phyloP scores from a whole-genome alignment of 805 yeast genomes.

The Sungouiella blattae region DNA sequence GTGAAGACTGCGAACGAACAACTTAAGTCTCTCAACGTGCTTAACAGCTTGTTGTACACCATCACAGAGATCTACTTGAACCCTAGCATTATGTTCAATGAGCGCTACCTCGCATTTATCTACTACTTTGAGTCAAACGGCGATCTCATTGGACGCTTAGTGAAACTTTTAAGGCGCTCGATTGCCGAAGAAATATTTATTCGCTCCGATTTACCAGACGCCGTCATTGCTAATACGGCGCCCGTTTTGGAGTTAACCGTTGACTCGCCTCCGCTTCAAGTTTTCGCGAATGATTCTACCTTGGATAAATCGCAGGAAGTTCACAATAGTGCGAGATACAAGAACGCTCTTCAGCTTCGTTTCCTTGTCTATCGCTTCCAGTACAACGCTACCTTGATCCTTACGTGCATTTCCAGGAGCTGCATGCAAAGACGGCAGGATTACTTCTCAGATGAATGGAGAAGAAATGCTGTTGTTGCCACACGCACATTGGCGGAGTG shows the following conservation, averaged over 20 bases:
- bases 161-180: constrained; percentile 46
- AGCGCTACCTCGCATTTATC: constrained; percentile 40
- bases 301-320: constrained; percentile 32
- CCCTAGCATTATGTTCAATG: constrained; percentile 47
- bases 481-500: constrained; percentile 27
- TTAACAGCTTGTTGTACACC: constrained; percentile 47
- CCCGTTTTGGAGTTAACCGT: constrained; percentile 23
- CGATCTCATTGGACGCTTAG: constrained; percentile 37
- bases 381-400: constrained; percentile 37
- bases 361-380: constrained; percentile 49
- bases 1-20: constrained; percentile 31
- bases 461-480: constrained; percentile 41
- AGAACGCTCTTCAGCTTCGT: constrained; percentile 58
- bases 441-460: constrained; percentile 23
- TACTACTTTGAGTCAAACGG: constrained; percentile 3
- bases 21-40: constrained; percentile 31
- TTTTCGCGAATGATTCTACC: constrained; percentile 42
- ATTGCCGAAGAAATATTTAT: constrained; percentile 56
- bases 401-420: constrained; percentile 42
- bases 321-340: constrained; percentile 55
- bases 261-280: constrained; percentile 35
- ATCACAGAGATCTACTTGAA: constrained; percentile 56
- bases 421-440: constrained; percentile 51
- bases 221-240: constrained; percentile 42
- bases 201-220: constrained; percentile 46